Conservation (phyloP, 768 basidiomycete genomes). For the Saitozyma podzolica region DNA sequence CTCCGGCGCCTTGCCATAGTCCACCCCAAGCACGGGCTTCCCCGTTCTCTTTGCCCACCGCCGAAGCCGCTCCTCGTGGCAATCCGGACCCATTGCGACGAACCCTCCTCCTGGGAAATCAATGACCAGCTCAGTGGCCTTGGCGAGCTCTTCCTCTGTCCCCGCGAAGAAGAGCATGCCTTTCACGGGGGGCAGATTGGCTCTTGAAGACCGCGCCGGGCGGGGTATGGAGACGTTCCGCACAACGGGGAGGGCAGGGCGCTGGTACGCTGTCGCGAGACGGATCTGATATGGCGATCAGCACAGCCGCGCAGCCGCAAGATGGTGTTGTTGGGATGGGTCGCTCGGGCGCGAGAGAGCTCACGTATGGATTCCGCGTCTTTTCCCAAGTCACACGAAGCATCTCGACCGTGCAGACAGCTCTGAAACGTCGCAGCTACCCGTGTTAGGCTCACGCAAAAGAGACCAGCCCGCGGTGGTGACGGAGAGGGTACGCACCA, state of each 20-base stretch:
- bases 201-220: conserved; percentile 64
- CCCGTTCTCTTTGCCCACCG: conserved; percentile 79
- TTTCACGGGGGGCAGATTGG: conserved; percentile 77
- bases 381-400: conserved; percentile 96
- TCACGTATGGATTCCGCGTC: conserved; percentile 80
- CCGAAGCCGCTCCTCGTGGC: conserved; percentile 90
- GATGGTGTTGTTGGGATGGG: conserved; percentile 38
- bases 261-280: conserved; percentile 58
- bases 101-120: conserved; percentile 97
- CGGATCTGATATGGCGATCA: conserved; percentile 55
- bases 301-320: background rate
- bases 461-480: background rate
- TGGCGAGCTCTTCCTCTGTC: conserved; percentile 64
- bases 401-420: conserved; percentile 94
- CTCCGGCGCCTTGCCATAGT: conserved; percentile 96
- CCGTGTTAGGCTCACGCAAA: background rate
- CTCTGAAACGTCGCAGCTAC: conserved; percentile 85
- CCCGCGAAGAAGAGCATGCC: conserved; percentile 79
- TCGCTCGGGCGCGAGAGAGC: conserved; percentile 36
- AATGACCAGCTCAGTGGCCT: conserved; percentile 76
- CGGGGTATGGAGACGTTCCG: conserved; percentile 80
- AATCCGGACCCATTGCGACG: conserved; percentile 91
- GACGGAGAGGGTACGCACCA: conserved; percentile 61
- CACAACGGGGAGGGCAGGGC: conserved; percentile 65
- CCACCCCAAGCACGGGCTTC: conserved; percentile 77